Evolutionary conservation across 1,284 basidiomycete genomes (phyloP).

Genomic region (Ceratobasidium papillatum): DNA sequence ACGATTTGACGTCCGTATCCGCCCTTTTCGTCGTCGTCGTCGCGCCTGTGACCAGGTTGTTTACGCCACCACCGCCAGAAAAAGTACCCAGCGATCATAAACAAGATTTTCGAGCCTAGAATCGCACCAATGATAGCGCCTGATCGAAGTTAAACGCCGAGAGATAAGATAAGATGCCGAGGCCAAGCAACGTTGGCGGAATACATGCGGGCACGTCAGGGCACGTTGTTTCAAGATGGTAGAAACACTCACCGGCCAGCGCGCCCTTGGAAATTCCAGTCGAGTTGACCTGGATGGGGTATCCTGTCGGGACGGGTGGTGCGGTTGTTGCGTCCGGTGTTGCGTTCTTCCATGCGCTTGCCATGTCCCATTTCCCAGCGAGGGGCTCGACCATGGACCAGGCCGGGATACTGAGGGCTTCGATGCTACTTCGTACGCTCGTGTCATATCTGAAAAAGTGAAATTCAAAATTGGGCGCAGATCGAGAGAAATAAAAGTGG

Average conservation of each 20-base stretch:
- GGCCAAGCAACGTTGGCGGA: no score
- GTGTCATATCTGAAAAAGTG: constrained; percentile 6
- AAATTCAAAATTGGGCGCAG: no score
- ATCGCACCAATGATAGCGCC: constrained; percentile 35
- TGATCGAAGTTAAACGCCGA: background rate
- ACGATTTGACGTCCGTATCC: constrained; percentile 11
- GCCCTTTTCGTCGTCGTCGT: constrained; percentile 31
- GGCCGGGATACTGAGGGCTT: constrained; percentile 16
- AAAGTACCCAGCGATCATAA: constrained; percentile 17
- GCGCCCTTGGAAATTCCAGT: constrained; percentile 39
- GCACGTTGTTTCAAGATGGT: background rate
- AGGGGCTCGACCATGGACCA: constrained; percentile 27
- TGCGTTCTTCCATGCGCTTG: constrained; percentile 31
- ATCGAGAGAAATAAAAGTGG: background rate
- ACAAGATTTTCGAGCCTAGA: constrained; percentile 33
- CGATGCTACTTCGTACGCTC: constrained; percentile 23
- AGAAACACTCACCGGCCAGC: constrained; percentile 23
- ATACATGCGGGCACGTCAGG: no score
- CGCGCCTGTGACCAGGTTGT: constrained; percentile 8
- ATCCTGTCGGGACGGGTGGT: constrained; percentile 23
- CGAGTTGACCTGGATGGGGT: constrained; percentile 15
- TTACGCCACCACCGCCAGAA: constrained; percentile 27
- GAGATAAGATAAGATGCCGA: constrained; percentile 31
- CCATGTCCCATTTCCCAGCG: constrained; percentile 37
- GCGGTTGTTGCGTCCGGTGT: constrained; percentile 14